These are phyloP conservation scores for Chalciporus sp. DNA, from an alignment of 1,284 basidiomycete genomes.

Conservation along the genomic window DNA sequence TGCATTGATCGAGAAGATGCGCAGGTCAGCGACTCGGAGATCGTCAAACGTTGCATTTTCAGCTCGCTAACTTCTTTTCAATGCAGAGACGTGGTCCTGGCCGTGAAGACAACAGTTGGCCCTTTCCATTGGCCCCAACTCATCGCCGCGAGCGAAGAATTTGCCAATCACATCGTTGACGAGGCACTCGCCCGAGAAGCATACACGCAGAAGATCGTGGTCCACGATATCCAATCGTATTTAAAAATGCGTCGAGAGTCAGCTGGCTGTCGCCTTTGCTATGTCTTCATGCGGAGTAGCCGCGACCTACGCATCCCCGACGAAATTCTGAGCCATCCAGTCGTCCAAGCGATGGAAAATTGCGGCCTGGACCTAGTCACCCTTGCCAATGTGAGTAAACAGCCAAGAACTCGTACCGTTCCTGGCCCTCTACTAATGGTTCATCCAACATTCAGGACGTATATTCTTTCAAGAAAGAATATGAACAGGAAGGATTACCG, in stretches of 20 bases:
- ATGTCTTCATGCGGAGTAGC: conserved; percentile 32
- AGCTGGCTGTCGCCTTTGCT: conserved; percentile 28
- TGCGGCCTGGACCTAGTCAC: conserved; percentile 28
- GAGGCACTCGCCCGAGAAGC: neutral
- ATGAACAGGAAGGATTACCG: too few species aligned
- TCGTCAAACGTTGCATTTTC: too few species aligned
- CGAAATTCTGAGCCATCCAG: conserved; percentile 20
- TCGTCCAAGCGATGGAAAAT: conserved; percentile 32
- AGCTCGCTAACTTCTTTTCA: neutral
- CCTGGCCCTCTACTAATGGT: too few species aligned
- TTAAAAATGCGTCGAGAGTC: conserved; percentile 29
- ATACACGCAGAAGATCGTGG: neutral
- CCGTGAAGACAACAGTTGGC: neutral
- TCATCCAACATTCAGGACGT: too few species aligned
- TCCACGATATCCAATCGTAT: conserved; percentile 27
- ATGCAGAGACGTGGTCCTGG: neutral
- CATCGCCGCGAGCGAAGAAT: neutral
- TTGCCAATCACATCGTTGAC: neutral
- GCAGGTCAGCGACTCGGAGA: neutral
- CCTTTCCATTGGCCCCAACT: conserved; percentile 1
- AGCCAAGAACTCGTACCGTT: too few species aligned
- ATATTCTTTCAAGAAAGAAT: too few species aligned
- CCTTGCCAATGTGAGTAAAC: conserved; percentile 26
- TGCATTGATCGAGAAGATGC: neutral
- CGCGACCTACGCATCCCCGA: conserved; percentile 30